phyloP scores from a whole-genome alignment of 1,284 basidiomycete genomes.

The Marasmius fiardii region DNA sequence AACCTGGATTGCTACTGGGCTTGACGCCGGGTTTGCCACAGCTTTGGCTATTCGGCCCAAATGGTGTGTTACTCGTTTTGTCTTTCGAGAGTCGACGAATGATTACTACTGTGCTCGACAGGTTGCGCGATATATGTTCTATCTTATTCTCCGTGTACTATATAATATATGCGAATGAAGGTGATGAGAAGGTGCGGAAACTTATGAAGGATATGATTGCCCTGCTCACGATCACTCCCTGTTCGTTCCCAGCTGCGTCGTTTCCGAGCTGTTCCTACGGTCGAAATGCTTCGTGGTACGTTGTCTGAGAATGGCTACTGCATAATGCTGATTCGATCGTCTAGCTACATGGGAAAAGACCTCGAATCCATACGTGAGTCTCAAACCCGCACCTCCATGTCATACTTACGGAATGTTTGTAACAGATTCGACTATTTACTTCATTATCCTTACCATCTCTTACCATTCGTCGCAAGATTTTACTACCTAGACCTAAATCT shows the following conservation, averaged over 20 bases:
- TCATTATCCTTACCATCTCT: conserved; percentile 52
- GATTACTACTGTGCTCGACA: neutral
- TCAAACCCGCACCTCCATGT: conserved; percentile 7
- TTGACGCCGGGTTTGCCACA: conserved; percentile 97
- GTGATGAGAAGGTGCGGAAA: conserved; percentile 81
- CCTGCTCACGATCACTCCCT: conserved; percentile 1
- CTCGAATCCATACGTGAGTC: conserved; percentile 81
- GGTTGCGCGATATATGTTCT: conserved; percentile 82
- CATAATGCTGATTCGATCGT: no score
- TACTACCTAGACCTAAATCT: conserved; percentile 76
- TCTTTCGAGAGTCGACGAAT: neutral
- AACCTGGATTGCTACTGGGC: conserved; percentile 92
- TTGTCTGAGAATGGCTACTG: neutral
- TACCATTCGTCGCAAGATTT: conserved; percentile 69
- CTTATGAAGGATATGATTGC: conserved; percentile 1
- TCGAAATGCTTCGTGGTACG: conserved; percentile 83
- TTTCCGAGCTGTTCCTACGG: conserved; percentile 89
- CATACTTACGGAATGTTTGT: conserved; percentile 6
- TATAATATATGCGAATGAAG: conserved; percentile 90
- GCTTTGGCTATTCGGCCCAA: conserved; percentile 92
- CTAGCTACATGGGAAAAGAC: conserved; percentile 92
- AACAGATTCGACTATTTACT: conserved; percentile 68
- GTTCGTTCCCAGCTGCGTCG: conserved; percentile 68
- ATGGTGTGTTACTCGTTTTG: conserved; percentile 35
- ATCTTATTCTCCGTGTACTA: conserved; percentile 89